A percentile compares a stretch with the other conserved stretches of the same genome.
Evolutionary conservation across 2,329 filamentous ascomycete genomes (phyloP).

Genomic region (Trichophaea hybrida): DNA sequence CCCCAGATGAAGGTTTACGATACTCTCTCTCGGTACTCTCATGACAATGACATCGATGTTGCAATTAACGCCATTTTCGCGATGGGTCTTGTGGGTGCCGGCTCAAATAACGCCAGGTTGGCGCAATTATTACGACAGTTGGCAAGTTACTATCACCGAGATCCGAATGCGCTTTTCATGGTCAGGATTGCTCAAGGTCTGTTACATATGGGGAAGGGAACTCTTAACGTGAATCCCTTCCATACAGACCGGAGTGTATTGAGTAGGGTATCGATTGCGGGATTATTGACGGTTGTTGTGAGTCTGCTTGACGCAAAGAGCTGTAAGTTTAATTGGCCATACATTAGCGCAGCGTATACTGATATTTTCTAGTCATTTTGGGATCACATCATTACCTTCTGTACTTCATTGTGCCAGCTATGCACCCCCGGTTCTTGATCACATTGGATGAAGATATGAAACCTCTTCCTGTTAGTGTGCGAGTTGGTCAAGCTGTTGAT

Average conservation of each 20-base stretch:
- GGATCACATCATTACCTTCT: conserved; percentile 76
- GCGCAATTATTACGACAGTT: conserved; percentile 88
- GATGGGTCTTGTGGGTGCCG: conserved; percentile 92
- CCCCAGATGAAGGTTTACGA: conserved; percentile 99
- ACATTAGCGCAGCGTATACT: conserved; percentile 34
- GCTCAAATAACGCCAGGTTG: conserved; percentile 93
- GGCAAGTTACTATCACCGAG: conserved; percentile 94
- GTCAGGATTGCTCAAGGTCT: conserved; percentile 95
- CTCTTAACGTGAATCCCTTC: conserved; percentile 92
- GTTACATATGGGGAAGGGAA: conserved; percentile 98
- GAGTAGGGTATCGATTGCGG: conserved; percentile 77
- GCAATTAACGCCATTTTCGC: conserved; percentile 98
- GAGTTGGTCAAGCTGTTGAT: conserved; percentile 94
- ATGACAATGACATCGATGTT: conserved; percentile 97
- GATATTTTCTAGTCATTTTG: conserved; percentile 42
- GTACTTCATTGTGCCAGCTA: conserved; percentile 91
- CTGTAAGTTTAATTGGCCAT: conserved; percentile 18
- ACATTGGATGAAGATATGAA: conserved; percentile 90
- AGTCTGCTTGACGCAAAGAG: conserved; percentile 85
- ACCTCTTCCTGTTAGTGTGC: conserved; percentile 86
- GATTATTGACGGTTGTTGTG: conserved; percentile 76
- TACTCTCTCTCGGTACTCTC: conserved; percentile 88
- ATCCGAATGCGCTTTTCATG: conserved; percentile 96
- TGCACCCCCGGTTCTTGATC: conserved; percentile 91
- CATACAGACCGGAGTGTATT: conserved; percentile 95